Percentiles rank a stretch among this genome's conserved stretches.
phyloP scores from a whole-genome alignment of 1,284 basidiomycete genomes.

The Ganoderma meredithae region DNA sequence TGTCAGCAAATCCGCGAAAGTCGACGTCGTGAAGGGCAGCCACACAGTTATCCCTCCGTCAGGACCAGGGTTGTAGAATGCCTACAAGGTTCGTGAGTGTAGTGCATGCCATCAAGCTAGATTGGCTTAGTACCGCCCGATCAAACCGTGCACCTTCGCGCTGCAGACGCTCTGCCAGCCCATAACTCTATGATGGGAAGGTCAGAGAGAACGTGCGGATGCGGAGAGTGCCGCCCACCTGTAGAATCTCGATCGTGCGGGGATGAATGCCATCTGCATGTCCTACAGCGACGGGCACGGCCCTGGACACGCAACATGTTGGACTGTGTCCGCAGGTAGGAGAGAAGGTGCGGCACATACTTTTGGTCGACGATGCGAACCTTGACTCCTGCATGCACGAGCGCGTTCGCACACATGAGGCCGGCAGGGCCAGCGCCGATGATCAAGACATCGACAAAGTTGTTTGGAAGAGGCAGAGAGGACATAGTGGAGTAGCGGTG shows the following conservation, averaged over 20 bases:
- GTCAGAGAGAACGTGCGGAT: background rate
- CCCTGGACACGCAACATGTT: slow-evolving; percentile 45
- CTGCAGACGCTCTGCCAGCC: slow-evolving; percentile 68
- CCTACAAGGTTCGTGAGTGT: slow-evolving; percentile 46
- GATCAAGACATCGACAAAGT: slow-evolving; percentile 61
- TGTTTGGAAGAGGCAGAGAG: background rate
- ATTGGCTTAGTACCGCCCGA: slow-evolving; percentile 59
- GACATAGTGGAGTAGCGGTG: background rate
- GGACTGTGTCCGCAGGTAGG: background rate
- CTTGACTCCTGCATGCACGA: slow-evolving; percentile 64
- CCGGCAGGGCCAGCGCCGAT: slow-evolving; percentile 67
- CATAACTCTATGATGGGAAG: slow-evolving; percentile 63
- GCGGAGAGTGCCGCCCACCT: slow-evolving; percentile 48
- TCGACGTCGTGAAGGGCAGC: background rate
- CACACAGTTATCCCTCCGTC: slow-evolving; percentile 67
- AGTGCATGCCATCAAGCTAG: background rate
- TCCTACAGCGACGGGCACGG: slow-evolving; percentile 65
- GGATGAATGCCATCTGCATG: slow-evolving; percentile 85
- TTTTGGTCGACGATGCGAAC: slow-evolving; percentile 74
- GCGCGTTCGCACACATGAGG: slow-evolving; percentile 68
- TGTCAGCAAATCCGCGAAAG: background rate
- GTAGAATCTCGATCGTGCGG: slow-evolving; percentile 79
- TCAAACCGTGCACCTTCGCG: slow-evolving; percentile 75
- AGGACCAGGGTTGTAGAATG: slow-evolving; percentile 74
- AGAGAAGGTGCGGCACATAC: slow-evolving; percentile 42